A percentile compares a stretch with the other conserved stretches of the same genome.
Evolutionary conservation across 1,284 basidiomycete species (phyloP).

Genomic region (Ceratobasidium sp.): DNA sequence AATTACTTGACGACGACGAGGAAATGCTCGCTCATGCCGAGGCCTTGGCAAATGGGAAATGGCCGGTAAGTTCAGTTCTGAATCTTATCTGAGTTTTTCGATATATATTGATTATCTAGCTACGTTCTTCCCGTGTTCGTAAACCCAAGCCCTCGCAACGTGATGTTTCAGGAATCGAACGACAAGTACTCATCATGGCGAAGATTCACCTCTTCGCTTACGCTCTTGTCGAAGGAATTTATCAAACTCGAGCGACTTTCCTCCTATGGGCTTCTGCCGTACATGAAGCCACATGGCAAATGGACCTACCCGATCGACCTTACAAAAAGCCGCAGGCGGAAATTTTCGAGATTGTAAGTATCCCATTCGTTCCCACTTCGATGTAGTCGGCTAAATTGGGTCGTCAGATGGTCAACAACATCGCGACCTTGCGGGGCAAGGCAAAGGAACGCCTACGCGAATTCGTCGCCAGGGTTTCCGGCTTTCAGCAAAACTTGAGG

Average conservation of each 20-base stretch:
- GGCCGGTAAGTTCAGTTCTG: no score
- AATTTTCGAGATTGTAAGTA: conserved; percentile 13
- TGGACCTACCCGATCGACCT: background rate
- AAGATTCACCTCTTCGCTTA: conserved; percentile 4
- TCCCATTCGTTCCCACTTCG: no score
- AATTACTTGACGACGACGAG: no score
- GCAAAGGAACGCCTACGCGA: background rate
- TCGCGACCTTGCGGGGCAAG: conserved; percentile 24
- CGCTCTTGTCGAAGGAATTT: background rate
- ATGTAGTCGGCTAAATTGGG: background rate
- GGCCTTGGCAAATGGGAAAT: no score
- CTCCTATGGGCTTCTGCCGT: conserved; percentile 2
- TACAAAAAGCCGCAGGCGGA: background rate
- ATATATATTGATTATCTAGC: no score
- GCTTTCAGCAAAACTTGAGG: background rate
- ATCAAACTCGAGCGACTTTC: conserved; percentile 14
- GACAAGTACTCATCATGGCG: background rate
- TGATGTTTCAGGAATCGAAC: background rate
- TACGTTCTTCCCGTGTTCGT: no score
- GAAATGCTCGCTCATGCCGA: no score
- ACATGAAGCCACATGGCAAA: background rate
- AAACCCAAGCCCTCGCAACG: conserved; percentile 21
- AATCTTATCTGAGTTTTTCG: no score
- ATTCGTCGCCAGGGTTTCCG: background rate
- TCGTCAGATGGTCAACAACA: conserved; percentile 12